These are phyloP conservation scores for Magnolia kwangsiensis DNA, from an alignment of 164 flowering plant species.

Conservation along the genomic window DNA sequence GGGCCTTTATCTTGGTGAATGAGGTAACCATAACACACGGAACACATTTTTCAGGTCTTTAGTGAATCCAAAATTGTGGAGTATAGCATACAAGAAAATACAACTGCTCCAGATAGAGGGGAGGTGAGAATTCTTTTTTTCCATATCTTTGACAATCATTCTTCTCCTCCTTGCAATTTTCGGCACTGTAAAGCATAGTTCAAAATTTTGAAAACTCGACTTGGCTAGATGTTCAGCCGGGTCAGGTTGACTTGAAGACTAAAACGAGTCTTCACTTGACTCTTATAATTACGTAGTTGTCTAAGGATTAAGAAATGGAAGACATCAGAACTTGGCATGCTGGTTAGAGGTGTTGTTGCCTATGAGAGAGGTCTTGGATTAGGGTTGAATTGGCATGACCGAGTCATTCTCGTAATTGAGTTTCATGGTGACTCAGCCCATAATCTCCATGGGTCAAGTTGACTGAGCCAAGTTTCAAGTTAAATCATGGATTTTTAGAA, in stretches of 20 bases:
- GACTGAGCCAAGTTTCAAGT: too few species aligned
- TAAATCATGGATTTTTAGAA: too few species aligned
- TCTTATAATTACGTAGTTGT: too few species aligned
- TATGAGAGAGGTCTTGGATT: background rate
- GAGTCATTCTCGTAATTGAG: too few species aligned
- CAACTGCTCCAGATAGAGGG: constrained; percentile 45
- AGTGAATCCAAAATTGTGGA: constrained; percentile 79
- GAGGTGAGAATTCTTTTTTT: constrained; percentile 43
- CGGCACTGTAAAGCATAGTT: background rate
- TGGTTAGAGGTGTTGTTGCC: background rate
- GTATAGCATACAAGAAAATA: constrained; percentile 55
- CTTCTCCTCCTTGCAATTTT: background rate
- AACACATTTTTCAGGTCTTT: constrained; percentile 43
- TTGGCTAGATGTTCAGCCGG: too few species aligned
- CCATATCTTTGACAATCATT: background rate
- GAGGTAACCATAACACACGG: background rate
- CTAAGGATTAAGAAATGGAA: too few species aligned
- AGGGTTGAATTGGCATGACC: too few species aligned
- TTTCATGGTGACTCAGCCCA: too few species aligned
- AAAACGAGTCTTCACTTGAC: background rate
- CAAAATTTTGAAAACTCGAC: too few species aligned
- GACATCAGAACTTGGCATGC: too few species aligned
- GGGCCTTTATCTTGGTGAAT: background rate
- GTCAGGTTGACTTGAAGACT: too few species aligned
- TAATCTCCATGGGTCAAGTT: too few species aligned